Conservation (phyloP, 2,329 filamentous ascomycete genomes). For the Rhynchosporium agropyri region DNA sequence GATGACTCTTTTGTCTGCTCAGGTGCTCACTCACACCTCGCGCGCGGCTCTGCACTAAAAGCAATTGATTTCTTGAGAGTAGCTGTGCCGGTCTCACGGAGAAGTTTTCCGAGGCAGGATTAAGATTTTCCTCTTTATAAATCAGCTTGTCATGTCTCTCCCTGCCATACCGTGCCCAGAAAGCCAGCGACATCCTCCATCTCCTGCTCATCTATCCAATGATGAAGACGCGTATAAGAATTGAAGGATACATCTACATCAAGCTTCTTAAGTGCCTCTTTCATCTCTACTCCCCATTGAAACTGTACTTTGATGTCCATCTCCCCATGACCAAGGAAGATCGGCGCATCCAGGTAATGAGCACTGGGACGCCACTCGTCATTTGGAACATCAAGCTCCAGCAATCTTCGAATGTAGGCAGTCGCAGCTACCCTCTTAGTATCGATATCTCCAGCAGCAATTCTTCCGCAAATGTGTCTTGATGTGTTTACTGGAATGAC, state of each 20-base stretch:
- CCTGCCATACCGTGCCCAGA: conserved; percentile 5
- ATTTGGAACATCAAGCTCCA: not conserved
- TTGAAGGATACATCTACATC: conserved; percentile 18
- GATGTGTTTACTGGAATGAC: not conserved
- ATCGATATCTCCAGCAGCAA: not conserved
- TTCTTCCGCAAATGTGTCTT: not conserved
- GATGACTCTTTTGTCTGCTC: no score
- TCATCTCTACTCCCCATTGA: conserved; percentile 34
- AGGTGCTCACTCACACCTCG: no score
- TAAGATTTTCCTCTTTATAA: no score
- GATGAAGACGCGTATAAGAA: conserved; percentile 24
- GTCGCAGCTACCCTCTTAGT: not conserved
- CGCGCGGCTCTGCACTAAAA: no score
- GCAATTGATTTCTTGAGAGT: no score
- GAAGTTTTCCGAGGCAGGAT: no score
- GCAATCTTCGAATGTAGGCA: not conserved
- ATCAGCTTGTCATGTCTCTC: no score
- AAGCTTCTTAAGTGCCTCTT: conserved; percentile 9
- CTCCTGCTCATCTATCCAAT: conserved; percentile 29
- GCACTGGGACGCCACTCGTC: not conserved
- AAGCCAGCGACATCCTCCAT: conserved; percentile 26
- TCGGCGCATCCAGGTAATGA: not conserved
- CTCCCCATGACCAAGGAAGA: conserved; percentile 30
- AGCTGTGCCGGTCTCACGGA: no score
- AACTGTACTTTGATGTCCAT: conserved; percentile 33